A percentile compares a stretch with the other conserved stretches of the same genome.
Conservation (phyloP, 2,329 filamentous ascomycete species). For the Colletotrichum sp. region DNA sequence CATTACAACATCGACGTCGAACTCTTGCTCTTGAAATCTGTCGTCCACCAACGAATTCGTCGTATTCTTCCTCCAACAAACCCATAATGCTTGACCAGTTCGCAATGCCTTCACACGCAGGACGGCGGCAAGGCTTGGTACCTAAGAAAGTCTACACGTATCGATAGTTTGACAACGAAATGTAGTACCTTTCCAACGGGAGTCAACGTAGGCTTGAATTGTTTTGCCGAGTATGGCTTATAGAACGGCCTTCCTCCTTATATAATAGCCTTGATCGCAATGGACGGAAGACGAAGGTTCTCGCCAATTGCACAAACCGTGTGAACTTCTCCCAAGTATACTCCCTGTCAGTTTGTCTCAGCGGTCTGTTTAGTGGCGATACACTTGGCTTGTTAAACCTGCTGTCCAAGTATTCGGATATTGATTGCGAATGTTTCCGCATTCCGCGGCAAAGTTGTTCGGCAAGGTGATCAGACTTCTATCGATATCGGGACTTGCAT, state of each 20-base stretch:
- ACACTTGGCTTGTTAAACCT: too few species aligned
- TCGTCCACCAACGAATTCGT: not conserved
- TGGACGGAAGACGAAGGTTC: fast-evolving
- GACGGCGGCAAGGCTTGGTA: fast-evolving
- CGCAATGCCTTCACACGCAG: not conserved
- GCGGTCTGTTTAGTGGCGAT: too few species aligned
- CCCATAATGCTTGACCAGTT: fast-evolving
- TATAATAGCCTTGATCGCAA: fast-evolving
- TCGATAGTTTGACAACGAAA: not conserved
- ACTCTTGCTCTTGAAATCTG: too few species aligned
- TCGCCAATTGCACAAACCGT: too few species aligned
- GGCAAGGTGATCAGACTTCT: fast-evolving
- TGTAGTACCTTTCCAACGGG: not conserved
- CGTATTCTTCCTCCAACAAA: not conserved
- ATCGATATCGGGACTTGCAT: too few species aligned
- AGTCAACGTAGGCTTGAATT: fast-evolving
- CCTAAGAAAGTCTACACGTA: fast-evolving
- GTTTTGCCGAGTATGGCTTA: not conserved
- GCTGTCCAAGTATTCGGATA: too few species aligned
- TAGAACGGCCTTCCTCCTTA: fast-evolving
- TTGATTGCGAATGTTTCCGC: too few species aligned
- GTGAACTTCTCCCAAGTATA: too few species aligned
- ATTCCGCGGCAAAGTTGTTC: too few species aligned
- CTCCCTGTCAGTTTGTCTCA: too few species aligned
- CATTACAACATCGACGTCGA: too few species aligned